A percentile compares a stretch with the other conserved stretches of the same genome.
Conservation (phyloP, 2,329 filamentous ascomycete genomes). For the Apiospora rasikravindrae region DNA sequence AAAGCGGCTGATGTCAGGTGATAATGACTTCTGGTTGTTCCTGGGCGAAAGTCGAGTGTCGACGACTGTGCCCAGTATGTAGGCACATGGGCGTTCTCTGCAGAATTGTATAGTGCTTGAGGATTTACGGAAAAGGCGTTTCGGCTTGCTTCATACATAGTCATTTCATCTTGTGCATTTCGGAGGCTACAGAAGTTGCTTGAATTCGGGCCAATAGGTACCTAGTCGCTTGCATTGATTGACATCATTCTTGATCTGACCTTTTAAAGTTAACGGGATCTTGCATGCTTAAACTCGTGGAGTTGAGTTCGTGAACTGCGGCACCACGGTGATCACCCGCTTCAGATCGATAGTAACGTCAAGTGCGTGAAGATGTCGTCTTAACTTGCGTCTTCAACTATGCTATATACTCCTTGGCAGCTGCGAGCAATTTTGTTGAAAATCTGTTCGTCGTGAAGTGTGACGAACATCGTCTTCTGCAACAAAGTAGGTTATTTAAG, state of each 20-base stretch:
- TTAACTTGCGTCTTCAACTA: background rate
- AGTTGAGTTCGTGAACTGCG: constrained; percentile 3
- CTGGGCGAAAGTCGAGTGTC: background rate
- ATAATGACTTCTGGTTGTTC: background rate
- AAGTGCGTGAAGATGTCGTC: background rate
- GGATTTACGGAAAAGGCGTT: constrained; percentile 26
- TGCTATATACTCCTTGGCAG: background rate
- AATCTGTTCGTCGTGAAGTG: background rate
- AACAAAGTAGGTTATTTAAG: background rate
- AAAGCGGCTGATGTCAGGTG: background rate
- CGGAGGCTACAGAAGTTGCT: background rate
- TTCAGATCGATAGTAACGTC: background rate
- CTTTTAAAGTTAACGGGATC: background rate
- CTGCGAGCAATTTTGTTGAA: background rate
- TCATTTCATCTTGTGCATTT: constrained; percentile 18
- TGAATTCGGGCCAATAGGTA: constrained; percentile 7
- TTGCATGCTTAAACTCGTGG: background rate
- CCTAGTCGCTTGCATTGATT: constrained; percentile 21
- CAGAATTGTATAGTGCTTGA: constrained; percentile 25
- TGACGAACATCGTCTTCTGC: background rate
- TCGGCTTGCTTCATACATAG: constrained; percentile 18
- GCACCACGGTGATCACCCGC: background rate
- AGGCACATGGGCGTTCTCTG: constrained; percentile 19
- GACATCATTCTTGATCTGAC: constrained; percentile 18
- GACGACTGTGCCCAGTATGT: constrained; percentile 11